Evolutionary conservation across 1,139 yeast species (phyloP).

Genomic region (Blastobotrys buckinghamii): DNA sequence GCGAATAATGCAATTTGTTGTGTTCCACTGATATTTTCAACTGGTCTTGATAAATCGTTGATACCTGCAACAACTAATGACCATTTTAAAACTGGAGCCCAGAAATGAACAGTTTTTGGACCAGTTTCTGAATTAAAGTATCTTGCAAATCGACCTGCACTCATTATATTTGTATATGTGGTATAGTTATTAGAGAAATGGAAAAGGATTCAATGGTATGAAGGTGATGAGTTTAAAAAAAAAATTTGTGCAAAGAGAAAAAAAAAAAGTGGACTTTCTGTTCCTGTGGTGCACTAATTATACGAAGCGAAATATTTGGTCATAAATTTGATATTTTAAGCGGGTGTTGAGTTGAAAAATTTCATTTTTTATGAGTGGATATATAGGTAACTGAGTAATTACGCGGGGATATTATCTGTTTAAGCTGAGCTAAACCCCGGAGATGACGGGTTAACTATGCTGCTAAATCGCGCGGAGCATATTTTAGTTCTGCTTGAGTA

Average conservation of each 20-base stretch:
- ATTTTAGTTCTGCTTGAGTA: neutral
- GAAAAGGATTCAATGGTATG: too few species aligned
- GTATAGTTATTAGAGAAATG: too few species aligned
- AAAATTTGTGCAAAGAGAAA: neutral
- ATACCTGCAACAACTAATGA: slow-evolving; percentile 85
- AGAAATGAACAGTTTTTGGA: slow-evolving; percentile 90
- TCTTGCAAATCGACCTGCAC: slow-evolving; percentile 47
- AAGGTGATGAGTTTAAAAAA: neutral
- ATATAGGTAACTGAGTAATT: too few species aligned
- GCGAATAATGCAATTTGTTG: slow-evolving; percentile 87
- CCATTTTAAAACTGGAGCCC: slow-evolving; percentile 65
- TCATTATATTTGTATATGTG: too few species aligned
- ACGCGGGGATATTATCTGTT: too few species aligned
- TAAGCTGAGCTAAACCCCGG: too few species aligned
- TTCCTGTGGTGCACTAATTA: too few species aligned
- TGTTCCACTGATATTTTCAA: slow-evolving; percentile 83
- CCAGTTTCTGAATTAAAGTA: slow-evolving; percentile 87
- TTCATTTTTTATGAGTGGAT: too few species aligned
- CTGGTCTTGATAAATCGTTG: slow-evolving; percentile 82
- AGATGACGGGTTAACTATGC: neutral
- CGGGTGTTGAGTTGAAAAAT: too few species aligned
- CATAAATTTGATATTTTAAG: too few species aligned
- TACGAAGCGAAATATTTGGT: too few species aligned
- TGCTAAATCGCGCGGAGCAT: neutral
- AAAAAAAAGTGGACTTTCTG: neutral